A percentile compares a stretch with the other conserved stretches of the same genome.
These are phyloP conservation scores for Hypoxylon sp. DNA, from an alignment of 2,329 filamentous ascomycete species.

Conservation along the genomic window DNA sequence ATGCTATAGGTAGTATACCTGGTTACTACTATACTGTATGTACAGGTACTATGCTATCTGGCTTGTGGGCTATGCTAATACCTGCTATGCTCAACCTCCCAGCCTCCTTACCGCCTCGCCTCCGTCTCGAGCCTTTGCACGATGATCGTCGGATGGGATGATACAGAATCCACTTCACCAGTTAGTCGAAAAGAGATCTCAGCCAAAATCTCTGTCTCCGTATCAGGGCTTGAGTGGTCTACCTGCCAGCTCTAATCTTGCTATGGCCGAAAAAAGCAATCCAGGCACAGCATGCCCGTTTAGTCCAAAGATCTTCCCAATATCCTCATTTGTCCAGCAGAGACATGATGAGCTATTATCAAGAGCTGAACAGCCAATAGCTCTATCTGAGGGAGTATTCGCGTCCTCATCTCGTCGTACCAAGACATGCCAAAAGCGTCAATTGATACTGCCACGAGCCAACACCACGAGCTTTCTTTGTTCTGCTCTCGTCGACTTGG, in stretches of 20 bases:
- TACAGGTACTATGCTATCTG: too few species aligned
- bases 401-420: background rate
- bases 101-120: too few species aligned
- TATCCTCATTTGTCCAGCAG: background rate
- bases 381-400: conserved; percentile 6
- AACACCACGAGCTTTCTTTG: conserved; percentile 1
- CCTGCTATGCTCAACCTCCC: too few species aligned
- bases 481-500: background rate
- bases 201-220: conserved; percentile 7
- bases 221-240: conserved; percentile 25
- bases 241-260: conserved; percentile 1
- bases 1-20: conserved; percentile 1
- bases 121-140: background rate
- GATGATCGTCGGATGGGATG: background rate
- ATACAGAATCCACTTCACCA: background rate
- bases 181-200: background rate
- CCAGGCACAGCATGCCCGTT: conserved; percentile 5
- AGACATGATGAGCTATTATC: conserved; percentile 7
- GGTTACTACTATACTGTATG: too few species aligned
- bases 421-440: conserved; percentile 6
- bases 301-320: background rate
- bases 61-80: too few species aligned
- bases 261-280: background rate
- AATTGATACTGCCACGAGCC: conserved; percentile 2
- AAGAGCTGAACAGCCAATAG: conserved; percentile 17